A percentile compares a stretch with the other conserved stretches of the same genome.
Conservation (phyloP, 306 rosid species). For the Trifolium repens region DNA sequence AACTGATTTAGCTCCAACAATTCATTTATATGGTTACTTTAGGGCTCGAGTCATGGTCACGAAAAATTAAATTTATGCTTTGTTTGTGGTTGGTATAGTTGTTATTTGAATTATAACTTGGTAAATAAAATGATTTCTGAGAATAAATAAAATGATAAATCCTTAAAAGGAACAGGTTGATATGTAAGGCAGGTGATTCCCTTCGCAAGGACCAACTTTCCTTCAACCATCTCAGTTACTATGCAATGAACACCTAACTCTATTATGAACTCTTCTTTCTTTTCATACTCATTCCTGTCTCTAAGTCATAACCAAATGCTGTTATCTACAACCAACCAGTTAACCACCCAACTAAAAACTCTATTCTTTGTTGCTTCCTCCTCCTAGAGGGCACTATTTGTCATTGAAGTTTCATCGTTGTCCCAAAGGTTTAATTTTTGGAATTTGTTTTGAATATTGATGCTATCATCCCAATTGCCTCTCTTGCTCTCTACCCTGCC, state of each 20-base stretch:
- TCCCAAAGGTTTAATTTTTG: not conserved
- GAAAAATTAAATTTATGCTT: not conserved
- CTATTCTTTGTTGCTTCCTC: not conserved
- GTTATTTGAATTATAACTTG: slow-evolving; percentile 5
- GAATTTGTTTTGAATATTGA: not conserved
- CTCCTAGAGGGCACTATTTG: not conserved
- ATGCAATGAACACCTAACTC: not conserved
- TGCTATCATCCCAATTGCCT: not conserved
- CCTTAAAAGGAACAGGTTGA: not conserved
- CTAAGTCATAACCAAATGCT: not conserved
- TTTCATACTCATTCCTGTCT: not conserved
- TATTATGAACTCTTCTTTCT: not conserved
- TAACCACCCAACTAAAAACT: not conserved
- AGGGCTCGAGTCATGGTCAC: not conserved
- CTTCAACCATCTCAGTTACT: slow-evolving; percentile 8
- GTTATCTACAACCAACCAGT: slow-evolving; percentile 5
- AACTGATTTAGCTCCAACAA: not conserved
- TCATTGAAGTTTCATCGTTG: not conserved
- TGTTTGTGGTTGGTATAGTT: not conserved
- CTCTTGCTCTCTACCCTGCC: too few relatives aligned
- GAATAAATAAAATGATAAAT: not conserved
- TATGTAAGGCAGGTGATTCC: not conserved
- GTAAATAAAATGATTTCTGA: not conserved
- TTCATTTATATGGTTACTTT: not conserved
- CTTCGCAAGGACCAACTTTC: not conserved